These are phyloP conservation scores for Aphanomyces stellatus DNA, from an alignment of 352 stramenopile species.

Conservation along the genomic window DNA sequence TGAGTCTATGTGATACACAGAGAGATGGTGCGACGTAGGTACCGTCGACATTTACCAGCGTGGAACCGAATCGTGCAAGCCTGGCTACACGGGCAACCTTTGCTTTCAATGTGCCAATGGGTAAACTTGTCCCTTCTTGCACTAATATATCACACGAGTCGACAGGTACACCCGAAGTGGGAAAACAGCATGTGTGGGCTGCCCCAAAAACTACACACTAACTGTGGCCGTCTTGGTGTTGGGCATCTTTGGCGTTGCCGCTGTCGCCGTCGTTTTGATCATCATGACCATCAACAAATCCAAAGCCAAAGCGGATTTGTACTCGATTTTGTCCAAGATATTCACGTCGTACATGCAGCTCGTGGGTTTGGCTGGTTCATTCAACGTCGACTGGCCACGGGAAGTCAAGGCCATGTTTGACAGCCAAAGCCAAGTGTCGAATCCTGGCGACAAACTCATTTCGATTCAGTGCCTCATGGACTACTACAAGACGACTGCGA, in stretches of 20 bases:
- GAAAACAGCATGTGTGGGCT: not conserved
- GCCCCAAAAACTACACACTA: not conserved
- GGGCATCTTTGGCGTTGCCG: not conserved
- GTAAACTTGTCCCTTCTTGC: too few species aligned
- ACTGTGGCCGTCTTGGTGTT: constrained; percentile 1
- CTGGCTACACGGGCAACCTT: constrained; percentile 12
- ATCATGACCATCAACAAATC: constrained; percentile 18
- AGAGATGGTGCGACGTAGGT: not conserved
- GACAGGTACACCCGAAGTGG: constrained; percentile 13
- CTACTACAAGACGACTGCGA: not conserved
- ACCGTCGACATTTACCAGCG: not conserved
- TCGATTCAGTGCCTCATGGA: constrained; percentile 13
- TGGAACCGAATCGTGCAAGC: not conserved
- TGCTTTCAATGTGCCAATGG: constrained; percentile 16
- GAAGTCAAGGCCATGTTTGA: constrained; percentile 5
- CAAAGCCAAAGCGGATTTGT: not conserved
- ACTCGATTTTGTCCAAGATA: constrained; percentile 16
- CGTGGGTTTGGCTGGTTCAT: constrained; percentile 10
- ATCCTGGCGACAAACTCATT: constrained; percentile 19
- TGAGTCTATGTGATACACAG: too few species aligned
- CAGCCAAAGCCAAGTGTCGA: not conserved
- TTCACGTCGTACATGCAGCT: constrained; percentile 20
- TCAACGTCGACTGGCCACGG: constrained; percentile 12
- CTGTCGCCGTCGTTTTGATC: constrained; percentile 6
- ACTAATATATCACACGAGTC: too few species aligned